These are phyloP conservation scores for Chaetomiaceae sp. DNA, from an alignment of 2,329 filamentous ascomycete species.

Conservation along the genomic window DNA sequence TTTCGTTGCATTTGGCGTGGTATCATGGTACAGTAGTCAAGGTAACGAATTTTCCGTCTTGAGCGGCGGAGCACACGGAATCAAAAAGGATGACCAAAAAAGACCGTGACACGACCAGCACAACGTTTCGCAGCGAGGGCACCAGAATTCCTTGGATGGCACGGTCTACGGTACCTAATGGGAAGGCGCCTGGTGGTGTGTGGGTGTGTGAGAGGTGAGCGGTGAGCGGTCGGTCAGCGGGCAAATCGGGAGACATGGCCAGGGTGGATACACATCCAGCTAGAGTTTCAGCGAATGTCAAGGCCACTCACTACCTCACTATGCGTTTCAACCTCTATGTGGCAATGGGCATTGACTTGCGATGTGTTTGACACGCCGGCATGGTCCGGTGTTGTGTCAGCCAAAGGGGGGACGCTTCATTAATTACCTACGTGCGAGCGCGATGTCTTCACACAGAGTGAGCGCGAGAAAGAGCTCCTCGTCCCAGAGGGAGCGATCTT, in stretches of 20 bases:
- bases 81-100: constrained; percentile 32
- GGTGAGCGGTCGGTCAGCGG: constrained; percentile 5
- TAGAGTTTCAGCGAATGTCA: constrained; percentile 19
- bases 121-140: constrained; percentile 18
- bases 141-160: constrained; percentile 6
- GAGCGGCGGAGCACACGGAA: constrained; percentile 35
- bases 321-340: constrained; percentile 26
- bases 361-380: constrained; percentile 30
- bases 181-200: constrained; percentile 7
- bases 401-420: too few species aligned
- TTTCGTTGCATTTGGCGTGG: constrained; percentile 47
- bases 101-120: constrained; percentile 26
- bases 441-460: too few species aligned
- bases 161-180: constrained; percentile 10
- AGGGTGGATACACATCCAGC: constrained; percentile 12
- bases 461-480: too few species aligned
- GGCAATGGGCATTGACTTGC: constrained; percentile 24
- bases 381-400: too few species aligned
- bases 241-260: constrained; percentile 12
- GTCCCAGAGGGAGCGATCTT: too few species aligned
- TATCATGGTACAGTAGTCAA: constrained; percentile 39
- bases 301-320: constrained; percentile 4
- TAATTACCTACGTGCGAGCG: too few species aligned
- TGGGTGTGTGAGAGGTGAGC: constrained; percentile 8
- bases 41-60: constrained; percentile 32